Conservation (phyloP, 169 alveolate species). For the Perkinsus olseni region DNA sequence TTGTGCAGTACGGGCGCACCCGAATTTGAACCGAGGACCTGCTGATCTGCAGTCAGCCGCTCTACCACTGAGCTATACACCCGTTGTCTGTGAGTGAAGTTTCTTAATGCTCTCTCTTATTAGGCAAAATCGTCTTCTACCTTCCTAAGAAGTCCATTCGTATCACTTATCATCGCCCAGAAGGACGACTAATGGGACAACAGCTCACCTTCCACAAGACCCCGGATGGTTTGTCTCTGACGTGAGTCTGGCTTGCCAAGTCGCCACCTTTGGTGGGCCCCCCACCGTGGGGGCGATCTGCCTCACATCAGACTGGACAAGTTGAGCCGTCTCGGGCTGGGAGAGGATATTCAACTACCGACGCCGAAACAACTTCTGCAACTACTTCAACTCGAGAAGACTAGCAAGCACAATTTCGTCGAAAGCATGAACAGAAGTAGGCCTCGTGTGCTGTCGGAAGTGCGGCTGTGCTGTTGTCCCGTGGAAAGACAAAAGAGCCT, state of each 20-base stretch:
- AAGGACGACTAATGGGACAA: background rate
- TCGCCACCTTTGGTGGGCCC: no score
- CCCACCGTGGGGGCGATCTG: no score
- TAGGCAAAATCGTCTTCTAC: slow-evolving; percentile 5
- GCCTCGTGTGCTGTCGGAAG: no score
- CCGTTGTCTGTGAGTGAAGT: no score
- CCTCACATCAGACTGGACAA: background rate
- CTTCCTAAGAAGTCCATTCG: background rate
- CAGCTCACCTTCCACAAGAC: background rate
- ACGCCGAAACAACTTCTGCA: background rate
- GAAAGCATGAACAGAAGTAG: background rate
- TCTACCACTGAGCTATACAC: background rate
- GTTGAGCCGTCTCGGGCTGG: background rate
- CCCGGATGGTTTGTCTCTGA: background rate
- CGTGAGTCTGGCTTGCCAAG: no score
- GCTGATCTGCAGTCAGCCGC: background rate
- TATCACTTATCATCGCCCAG: background rate
- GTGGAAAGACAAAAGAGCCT: no score
- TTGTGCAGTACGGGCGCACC: background rate
- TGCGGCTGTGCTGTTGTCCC: no score
- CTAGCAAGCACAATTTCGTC: background rate
- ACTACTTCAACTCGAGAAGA: background rate
- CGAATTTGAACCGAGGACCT: background rate
- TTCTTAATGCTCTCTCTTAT: background rate
- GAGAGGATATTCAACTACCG: background rate